Conservation (phyloP, 495 filamentous ascomycete genomes). For the Aspergillus egyptiacus region DNA sequence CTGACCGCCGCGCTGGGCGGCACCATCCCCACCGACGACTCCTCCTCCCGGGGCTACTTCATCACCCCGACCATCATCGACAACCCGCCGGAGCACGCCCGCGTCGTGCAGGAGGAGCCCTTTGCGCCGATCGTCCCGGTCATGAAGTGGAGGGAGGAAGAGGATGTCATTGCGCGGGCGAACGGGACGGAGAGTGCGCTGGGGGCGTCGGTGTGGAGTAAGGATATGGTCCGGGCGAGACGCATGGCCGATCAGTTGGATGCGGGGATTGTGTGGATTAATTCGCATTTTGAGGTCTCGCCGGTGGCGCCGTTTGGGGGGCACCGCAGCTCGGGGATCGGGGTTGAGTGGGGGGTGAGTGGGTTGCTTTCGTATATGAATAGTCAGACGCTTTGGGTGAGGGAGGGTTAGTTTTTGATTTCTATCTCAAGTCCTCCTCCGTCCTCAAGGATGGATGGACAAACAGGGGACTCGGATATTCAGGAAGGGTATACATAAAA, state of each 20-base stretch:
- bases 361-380: constrained; percentile 57
- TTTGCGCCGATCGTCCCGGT: constrained; percentile 54
- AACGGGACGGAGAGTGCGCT: constrained; percentile 53
- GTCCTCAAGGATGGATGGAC: too few relatives aligned
- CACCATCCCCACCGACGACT: constrained; percentile 9
- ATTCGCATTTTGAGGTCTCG: constrained; percentile 41
- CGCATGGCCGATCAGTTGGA: constrained; percentile 46
- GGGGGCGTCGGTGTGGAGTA: constrained; percentile 53
- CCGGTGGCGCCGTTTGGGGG: constrained; percentile 55
- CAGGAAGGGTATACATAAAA: too few relatives aligned
- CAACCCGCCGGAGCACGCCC: constrained; percentile 49
- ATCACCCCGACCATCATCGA: constrained; percentile 54
- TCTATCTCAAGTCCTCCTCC: too few relatives aligned
- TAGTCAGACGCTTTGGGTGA: constrained; percentile 36
- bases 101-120: constrained; percentile 43
- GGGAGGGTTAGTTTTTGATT: constrained; percentile 13
- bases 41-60: constrained; percentile 40
- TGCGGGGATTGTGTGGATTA: constrained; percentile 55
- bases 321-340: constrained; percentile 61
- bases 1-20: constrained; percentile 28
- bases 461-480: too few relatives aligned
- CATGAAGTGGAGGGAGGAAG: constrained; percentile 50
- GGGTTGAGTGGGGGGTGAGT: constrained; percentile 54
- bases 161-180: constrained; percentile 51
- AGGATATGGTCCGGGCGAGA: constrained; percentile 44